Base-by-base conservation (phyloP, 2,329 filamentous ascomycete genomes). In the Pseudogymnoascus sp. region DNA sequence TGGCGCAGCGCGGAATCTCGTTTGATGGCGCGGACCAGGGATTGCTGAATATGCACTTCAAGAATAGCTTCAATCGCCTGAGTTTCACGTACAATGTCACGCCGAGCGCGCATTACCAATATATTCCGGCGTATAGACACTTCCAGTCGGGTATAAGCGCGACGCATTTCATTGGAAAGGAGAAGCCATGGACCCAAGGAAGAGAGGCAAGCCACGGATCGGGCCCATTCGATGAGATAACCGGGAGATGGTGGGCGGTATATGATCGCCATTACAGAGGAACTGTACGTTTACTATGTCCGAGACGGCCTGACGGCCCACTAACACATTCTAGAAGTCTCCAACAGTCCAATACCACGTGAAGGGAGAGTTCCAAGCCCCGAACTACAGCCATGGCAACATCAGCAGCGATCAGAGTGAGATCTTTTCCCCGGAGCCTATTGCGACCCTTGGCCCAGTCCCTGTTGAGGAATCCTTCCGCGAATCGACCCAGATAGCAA, bases 1-100 rank as follows among this genome's bases (percentile, higher is more conserved):
- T 97, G 81, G 92, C 94, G 25, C 84, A 92, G 68, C 82, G 87
- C 62, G 92, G 92, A 25, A 90, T 93, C 72, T 97, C 92, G 67
- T 99, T 99, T 72, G 94, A 99, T 73, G 94, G 94, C 58, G 94
- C 94, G 38, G 94, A 99, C 73, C 94, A 99, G 76, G 94, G 94
- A 62, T 79, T 99, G 60, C 78, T 99, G 69, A 99, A 99, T 75
- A 92, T 95, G 82, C 89, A 97, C 76, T 99, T 94, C 77, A 83
- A 88, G 76, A 80, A 88, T 73, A 84, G 83, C 64, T 96, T 88
- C 84, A 87, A 97, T 75, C 87, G 92, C 67, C 77, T 99, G 71
- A 92, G 90, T 76, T 99, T 99, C 76, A 88, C 87, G 60, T 99
- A 97, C 80, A 99, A 99, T 74, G 94, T 94, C 75, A 99, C 94